Conservation (phyloP, 495 filamentous ascomycete species). For the Daldinia vernicosa region DNA sequence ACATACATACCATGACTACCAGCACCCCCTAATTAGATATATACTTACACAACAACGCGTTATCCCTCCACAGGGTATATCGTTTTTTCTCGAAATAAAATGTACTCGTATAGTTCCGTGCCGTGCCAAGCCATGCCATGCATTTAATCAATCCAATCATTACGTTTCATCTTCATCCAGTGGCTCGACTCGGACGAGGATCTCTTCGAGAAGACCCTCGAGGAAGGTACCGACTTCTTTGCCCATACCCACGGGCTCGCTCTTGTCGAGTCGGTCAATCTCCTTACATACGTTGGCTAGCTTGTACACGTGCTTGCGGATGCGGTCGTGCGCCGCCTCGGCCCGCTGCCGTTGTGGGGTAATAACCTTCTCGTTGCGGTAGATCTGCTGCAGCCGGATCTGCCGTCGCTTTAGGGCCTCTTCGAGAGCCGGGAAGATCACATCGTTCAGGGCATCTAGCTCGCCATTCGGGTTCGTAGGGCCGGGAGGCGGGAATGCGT, state of each 20-base stretch:
- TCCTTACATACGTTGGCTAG: conserved; percentile 80
- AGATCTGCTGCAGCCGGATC: conserved; percentile 66
- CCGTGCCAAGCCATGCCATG: neutral
- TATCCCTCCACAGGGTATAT: conserved; percentile 13
- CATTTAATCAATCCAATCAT: neutral
- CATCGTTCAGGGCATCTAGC: conserved; percentile 73
- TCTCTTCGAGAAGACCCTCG: conserved; percentile 92
- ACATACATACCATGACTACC: neutral
- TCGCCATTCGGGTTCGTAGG: conserved; percentile 58
- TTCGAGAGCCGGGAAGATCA: conserved; percentile 90
- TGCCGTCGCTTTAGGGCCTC: conserved; percentile 85
- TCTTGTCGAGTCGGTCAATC: conserved; percentile 85
- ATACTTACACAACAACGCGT: conserved; percentile 34
- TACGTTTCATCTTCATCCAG: conserved; percentile 70
- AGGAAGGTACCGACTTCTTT: conserved; percentile 84
- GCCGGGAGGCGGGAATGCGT: conserved; percentile 56
- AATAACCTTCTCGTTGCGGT: conserved; percentile 52
- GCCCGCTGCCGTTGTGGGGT: conserved; percentile 67
- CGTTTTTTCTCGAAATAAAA: neutral
- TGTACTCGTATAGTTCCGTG: neutral
- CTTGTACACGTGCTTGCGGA: conserved; percentile 80
- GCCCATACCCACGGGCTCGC: conserved; percentile 89
- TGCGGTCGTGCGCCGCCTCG: conserved; percentile 81
- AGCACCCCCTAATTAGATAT: conserved; percentile 29
- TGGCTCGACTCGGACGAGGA: conserved; percentile 90